These are phyloP conservation scores for Suillus americanus DNA, from an alignment of 768 basidiomycete species.

Conservation along the genomic window DNA sequence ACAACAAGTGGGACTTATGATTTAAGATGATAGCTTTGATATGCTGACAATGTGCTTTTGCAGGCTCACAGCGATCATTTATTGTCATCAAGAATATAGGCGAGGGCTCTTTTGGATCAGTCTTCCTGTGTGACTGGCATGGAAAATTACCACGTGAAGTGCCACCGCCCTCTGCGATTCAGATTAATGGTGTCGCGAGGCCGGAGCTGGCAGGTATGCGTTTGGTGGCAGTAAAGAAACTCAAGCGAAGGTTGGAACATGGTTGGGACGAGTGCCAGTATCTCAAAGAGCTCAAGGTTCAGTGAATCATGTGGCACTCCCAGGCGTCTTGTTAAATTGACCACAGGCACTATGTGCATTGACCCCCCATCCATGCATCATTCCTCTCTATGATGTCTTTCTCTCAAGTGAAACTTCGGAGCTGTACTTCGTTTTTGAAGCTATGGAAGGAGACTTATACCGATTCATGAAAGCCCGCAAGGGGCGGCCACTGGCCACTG, in stretches of 20 bases:
- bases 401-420: conserved; percentile 91
- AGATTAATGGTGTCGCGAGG: conserved; percentile 85
- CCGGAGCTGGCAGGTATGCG: conserved; percentile 93
- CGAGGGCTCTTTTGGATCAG: conserved; percentile 97
- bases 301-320: conserved; percentile 13
- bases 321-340: conserved; percentile 15
- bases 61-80: conserved; percentile 85
- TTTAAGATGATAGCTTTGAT: conserved; percentile 6
- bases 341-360: conserved; percentile 88
- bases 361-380: conserved; percentile 93
- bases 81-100: conserved; percentile 95
- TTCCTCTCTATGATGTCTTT: conserved; percentile 98
- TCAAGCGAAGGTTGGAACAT: conserved; percentile 97
- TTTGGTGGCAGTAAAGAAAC: conserved; percentile 94
- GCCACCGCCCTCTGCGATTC: conserved; percentile 88
- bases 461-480: conserved; percentile 97
- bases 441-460: conserved; percentile 99
- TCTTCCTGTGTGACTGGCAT: conserved; percentile 99
- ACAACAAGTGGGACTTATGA: conserved; percentile 64
- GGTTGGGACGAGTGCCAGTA: conserved; percentile 97
- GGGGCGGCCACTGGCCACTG: conserved; percentile 90
- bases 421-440: conserved; percentile 99
- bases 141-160: conserved; percentile 85
- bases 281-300: conserved; percentile 92
- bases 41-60: conserved; percentile 16